A percentile compares a stretch with the other conserved stretches of the same genome.
Conservation (phyloP, 1,139 yeast species). For the Zygoascus hellenicus region DNA sequence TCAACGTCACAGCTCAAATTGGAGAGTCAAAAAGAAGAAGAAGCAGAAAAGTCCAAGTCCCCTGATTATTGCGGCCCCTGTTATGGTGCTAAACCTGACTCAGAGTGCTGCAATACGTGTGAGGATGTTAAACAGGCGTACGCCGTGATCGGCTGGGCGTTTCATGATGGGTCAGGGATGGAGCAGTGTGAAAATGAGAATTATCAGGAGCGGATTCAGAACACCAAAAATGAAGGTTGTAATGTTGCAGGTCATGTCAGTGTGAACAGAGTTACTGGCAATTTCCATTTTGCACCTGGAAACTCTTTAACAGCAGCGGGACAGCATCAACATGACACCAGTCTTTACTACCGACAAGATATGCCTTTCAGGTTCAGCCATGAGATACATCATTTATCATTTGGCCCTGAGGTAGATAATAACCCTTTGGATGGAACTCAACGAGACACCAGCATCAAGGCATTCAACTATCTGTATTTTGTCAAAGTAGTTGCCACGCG, state of each 20-base stretch:
- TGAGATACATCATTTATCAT: slow-evolving; percentile 69
- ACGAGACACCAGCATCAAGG: slow-evolving; percentile 44
- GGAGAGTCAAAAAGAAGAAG: slow-evolving; percentile 28
- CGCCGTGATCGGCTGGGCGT: slow-evolving; percentile 75
- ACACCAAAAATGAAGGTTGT: slow-evolving; percentile 77
- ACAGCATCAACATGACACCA: slow-evolving; percentile 76
- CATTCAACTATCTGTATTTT: slow-evolving; percentile 69
- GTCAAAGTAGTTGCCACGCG: slow-evolving; percentile 89
- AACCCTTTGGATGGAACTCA: slow-evolving; percentile 67
- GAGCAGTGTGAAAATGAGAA: slow-evolving; percentile 91
- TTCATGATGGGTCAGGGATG: slow-evolving; percentile 77
- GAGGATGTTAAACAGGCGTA: slow-evolving; percentile 76
- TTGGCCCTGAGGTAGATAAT: slow-evolving; percentile 52
- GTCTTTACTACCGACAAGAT: slow-evolving; percentile 53
- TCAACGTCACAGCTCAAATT: slow-evolving; percentile 31
- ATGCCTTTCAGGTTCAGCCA: slow-evolving; percentile 63
- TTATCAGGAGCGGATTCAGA: slow-evolving; percentile 56
- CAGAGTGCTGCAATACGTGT: slow-evolving; percentile 78
- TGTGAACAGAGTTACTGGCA: slow-evolving; percentile 83
- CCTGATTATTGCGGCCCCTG: slow-evolving; percentile 76
- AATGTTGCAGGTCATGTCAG: slow-evolving; percentile 72
- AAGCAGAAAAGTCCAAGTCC: slow-evolving; percentile 28
- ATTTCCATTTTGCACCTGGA: slow-evolving; percentile 95
- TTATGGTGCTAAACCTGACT: slow-evolving; percentile 69
- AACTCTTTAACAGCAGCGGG: slow-evolving; percentile 44